phyloP scores from a whole-genome alignment of 257 asterid genomes.

The Echium plantagineum region DNA sequence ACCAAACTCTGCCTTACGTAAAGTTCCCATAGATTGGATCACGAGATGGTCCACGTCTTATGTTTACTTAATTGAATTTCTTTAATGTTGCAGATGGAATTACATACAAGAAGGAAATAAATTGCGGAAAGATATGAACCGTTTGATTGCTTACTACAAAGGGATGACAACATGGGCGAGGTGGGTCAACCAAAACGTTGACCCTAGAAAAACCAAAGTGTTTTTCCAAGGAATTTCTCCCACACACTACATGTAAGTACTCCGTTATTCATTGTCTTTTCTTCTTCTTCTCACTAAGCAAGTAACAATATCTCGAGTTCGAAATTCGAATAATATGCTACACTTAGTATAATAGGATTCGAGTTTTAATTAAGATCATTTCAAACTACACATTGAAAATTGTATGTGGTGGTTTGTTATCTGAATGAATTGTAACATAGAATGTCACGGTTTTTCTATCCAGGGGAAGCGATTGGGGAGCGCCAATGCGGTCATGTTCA shows the following conservation, averaged over 20 bases:
- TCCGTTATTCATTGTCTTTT: neutral
- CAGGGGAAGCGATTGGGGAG: conserved; percentile 75
- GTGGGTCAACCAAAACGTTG: conserved; percentile 62
- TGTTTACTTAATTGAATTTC: neutral
- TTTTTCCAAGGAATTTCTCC: conserved; percentile 88
- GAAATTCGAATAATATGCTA: too few relatives aligned
- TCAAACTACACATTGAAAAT: too few relatives aligned
- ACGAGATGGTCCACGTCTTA: too few relatives aligned
- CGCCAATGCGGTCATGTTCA: conserved; percentile 50
- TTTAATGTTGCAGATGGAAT: conserved; percentile 44
- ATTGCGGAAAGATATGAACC: conserved; percentile 70
- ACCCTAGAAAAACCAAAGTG: conserved; percentile 71
- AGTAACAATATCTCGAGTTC: too few relatives aligned
- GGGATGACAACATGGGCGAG: conserved; percentile 91
- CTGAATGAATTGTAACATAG: neutral
- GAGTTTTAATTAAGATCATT: too few relatives aligned
- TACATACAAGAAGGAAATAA: conserved; percentile 55
- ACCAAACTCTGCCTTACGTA: too few relatives aligned
- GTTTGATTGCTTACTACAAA: conserved; percentile 66
- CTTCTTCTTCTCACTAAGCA: neutral
- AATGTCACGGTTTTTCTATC: neutral
- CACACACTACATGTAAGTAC: conserved; percentile 60
- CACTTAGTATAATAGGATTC: too few relatives aligned
- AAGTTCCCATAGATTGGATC: too few relatives aligned
- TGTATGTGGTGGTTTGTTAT: too few relatives aligned